Base-by-base conservation (phyloP, 352 stramenopile species). In the Pythium aristosporum region DNA sequence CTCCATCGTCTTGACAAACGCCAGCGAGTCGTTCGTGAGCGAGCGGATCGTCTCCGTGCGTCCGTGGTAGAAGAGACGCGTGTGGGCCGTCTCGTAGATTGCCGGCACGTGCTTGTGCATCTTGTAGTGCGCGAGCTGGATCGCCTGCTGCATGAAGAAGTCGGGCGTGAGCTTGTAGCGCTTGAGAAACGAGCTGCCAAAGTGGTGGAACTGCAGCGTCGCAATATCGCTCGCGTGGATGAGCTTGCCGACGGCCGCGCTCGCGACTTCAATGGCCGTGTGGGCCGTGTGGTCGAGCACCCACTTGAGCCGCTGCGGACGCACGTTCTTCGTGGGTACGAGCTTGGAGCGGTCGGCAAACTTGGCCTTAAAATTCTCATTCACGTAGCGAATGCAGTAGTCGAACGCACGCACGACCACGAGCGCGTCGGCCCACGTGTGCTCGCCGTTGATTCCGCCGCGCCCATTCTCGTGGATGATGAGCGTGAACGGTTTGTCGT, bases 401-500 rank as follows among this genome's bases (percentile, higher is more conserved):
- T 98, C 92, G 56, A 97, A 97, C 36, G 97, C 80, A 18, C 91
- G 85, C 23, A 98, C 90, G 5, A 98, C 88, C 37, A 98, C 94
- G 65, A 98, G 92, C 20, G 96, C 97, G 76, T 99, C 97, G 67
- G 98, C 98, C 96, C 98, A 98, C 37, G 89, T 92, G 74, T 99
- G 97, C 73, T 99, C 93, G n/a, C 94, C 95, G 49, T 98, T 89
- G 63, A 98, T 70, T 6, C 96, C 97, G 39, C 91, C 94, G 65
- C 97, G 98, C 41, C 92, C 96, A 73, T 99, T 99, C 37, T 96
- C 85, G 57, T 98, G 96, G 51, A 98, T 96, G 62, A 99, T 90
- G 32, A 99, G 67, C 72, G 98, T 97, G 68, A 99, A 94, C 13
- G 94, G 94, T 77, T 99, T 99, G 80, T 99, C 97, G 73, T 98